Conservation (phyloP, 2,329 filamentous ascomycete species). For the Trichophyton benhamiae region DNA sequence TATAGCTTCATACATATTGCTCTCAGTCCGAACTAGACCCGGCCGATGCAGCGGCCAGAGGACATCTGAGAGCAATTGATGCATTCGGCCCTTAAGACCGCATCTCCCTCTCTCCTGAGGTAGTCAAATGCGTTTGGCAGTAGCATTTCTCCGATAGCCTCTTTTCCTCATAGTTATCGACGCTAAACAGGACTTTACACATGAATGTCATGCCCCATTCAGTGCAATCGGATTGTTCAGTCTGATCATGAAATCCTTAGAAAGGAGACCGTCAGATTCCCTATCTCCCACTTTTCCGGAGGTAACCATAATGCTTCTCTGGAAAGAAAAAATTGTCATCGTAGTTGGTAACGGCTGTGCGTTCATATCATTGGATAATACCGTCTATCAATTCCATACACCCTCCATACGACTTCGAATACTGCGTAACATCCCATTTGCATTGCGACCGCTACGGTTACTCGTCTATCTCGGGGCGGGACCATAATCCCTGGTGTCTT, state of each 20-base stretch:
- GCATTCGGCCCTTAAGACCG: constrained; percentile 40
- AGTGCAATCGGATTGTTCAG: constrained; percentile 41
- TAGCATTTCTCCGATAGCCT: constrained; percentile 41
- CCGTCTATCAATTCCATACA: constrained; percentile 30
- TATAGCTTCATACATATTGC: constrained; percentile 47
- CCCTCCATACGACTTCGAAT: constrained; percentile 38
- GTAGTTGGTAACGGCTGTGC: constrained; percentile 26
- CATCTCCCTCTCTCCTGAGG: constrained; percentile 43
- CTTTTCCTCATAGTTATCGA: constrained; percentile 18
- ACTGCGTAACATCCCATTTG: constrained; percentile 37
- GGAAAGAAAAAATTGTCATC: constrained; percentile 20
- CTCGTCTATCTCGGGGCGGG: constrained; percentile 26
- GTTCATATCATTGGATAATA: constrained; percentile 44
- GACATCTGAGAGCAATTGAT: constrained; percentile 42
- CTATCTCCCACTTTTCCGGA: constrained; percentile 20
- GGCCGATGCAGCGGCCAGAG: constrained; percentile 35
- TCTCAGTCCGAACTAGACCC: constrained; percentile 40
- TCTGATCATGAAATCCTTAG: constrained; percentile 33
- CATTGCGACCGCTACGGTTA: constrained; percentile 26
- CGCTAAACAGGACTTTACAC: constrained; percentile 18
- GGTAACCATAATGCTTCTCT: constrained; percentile 18
- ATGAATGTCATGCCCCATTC: constrained; percentile 40
- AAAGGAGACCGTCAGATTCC: constrained; percentile 14
- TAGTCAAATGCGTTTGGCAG: constrained; percentile 38
- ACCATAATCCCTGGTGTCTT: constrained; percentile 20